phyloP scores from a whole-genome alignment of 257 asterid species.

The Cruciata laevipes region DNA sequence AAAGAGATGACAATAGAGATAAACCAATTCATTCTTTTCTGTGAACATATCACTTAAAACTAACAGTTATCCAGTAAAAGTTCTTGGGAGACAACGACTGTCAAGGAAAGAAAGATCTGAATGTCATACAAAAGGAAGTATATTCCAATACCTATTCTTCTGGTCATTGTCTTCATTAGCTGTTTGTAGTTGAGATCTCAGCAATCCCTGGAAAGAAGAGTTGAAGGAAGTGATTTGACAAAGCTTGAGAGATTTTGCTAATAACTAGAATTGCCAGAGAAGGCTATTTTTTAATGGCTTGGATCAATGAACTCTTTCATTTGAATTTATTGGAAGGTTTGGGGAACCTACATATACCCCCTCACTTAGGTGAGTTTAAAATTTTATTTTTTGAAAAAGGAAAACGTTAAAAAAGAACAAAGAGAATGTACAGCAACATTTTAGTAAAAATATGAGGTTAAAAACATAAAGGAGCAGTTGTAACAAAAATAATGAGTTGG shows the following conservation, averaged over 20 bases:
- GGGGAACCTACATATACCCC: too few species aligned
- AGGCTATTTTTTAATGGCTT: too few species aligned
- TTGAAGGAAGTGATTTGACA: conserved; percentile 16
- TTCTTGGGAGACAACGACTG: neutral
- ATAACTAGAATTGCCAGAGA: too few species aligned
- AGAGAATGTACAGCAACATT: neutral
- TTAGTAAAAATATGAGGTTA: neutral
- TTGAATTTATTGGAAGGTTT: too few species aligned
- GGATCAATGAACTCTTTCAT: too few species aligned
- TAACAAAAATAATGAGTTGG: neutral
- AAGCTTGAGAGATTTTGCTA: neutral
- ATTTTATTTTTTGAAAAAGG: too few species aligned
- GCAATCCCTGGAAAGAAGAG: conserved; percentile 51
- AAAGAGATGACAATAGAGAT: neutral
- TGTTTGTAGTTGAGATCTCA: conserved; percentile 79
- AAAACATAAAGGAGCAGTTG: conserved; percentile 5
- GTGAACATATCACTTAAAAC: neutral
- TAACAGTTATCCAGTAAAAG: neutral
- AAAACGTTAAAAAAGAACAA: too few species aligned
- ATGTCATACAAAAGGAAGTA: neutral
- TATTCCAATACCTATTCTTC: conserved; percentile 50
- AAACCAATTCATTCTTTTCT: neutral
- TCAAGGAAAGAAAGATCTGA: neutral
- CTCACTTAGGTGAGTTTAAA: too few species aligned
- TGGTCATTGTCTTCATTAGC: conserved; percentile 82